A percentile compares a stretch with the other conserved stretches of the same genome.
phyloP scores from a whole-genome alignment of 495 filamentous ascomycete genomes.

The Xanthoparmelia taractica region DNA sequence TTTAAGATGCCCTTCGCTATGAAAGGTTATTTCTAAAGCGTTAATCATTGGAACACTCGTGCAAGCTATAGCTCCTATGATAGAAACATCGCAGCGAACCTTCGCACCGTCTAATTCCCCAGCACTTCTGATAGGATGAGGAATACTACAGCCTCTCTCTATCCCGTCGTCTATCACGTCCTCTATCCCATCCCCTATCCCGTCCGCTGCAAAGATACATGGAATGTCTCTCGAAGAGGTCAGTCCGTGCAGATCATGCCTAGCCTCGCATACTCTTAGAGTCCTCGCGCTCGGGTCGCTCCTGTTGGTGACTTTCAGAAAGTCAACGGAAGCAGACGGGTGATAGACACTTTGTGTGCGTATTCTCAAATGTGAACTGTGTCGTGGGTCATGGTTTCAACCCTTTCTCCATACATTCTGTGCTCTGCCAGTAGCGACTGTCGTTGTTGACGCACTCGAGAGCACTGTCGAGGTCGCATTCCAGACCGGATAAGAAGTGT shows the following conservation, averaged over 20 bases:
- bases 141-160: not conserved
- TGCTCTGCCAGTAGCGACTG: not conserved
- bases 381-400: not conserved
- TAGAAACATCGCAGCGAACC: not conserved
- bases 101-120: not conserved
- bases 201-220: not conserved
- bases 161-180: too few relatives aligned
- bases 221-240: not conserved
- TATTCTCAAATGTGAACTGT: not conserved
- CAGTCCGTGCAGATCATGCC: not conserved
- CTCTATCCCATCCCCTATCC: not conserved
- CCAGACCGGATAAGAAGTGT: constrained; percentile 22
- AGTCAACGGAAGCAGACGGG: not conserved
- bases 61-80: not conserved
- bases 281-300: not conserved
- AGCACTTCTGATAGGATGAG: not conserved
- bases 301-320: not conserved
- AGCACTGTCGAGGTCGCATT: constrained; percentile 18
- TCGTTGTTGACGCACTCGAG: constrained; percentile 10
- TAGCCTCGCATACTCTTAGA: not conserved
- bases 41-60: not conserved
- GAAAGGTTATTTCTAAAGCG: not conserved
- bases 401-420: not conserved
- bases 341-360: not conserved
- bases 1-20: not conserved